Evolutionary conservation across 202 grass and related monocot species (phyloP).

Genomic region (Carex sylvatica): DNA sequence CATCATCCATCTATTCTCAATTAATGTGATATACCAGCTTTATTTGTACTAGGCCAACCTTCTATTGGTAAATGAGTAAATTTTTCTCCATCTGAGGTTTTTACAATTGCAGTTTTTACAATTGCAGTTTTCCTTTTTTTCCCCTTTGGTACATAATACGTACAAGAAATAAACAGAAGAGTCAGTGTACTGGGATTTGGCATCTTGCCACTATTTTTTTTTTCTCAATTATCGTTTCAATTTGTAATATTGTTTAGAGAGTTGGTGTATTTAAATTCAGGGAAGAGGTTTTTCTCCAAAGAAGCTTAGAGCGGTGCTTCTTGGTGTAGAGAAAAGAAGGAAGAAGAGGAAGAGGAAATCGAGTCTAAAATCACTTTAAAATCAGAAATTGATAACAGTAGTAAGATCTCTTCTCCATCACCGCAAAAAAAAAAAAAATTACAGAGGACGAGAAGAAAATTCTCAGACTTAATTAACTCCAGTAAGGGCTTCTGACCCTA

Average conservation of each 20-base stretch:
- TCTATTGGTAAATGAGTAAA: background rate
- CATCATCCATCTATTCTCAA: background rate
- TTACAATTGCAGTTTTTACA: background rate
- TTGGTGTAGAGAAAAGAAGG: slow-evolving; percentile 75
- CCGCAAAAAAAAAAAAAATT: too few relatives aligned
- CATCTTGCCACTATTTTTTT: background rate
- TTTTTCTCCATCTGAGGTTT: background rate
- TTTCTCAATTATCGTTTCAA: background rate
- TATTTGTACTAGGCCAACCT: background rate
- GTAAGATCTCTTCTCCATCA: background rate
- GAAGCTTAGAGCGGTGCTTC: slow-evolving; percentile 81
- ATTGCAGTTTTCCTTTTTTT: background rate
- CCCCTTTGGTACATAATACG: background rate
- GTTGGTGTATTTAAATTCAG: slow-evolving; percentile 26
- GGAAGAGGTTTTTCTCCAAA: slow-evolving; percentile 88
- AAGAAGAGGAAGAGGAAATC: slow-evolving; percentile 40
- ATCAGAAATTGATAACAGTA: slow-evolving; percentile 42
- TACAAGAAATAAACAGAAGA: background rate
- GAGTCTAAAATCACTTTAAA: slow-evolving; percentile 53
- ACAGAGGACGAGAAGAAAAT: background rate
- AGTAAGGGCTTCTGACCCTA: background rate
- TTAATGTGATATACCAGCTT: background rate
- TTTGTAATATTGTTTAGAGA: background rate
- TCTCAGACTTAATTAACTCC: background rate
- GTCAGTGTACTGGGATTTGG: slow-evolving; percentile 5